Percentiles rank a stretch among this genome's conserved stretches.
Conservation (phyloP, 768 basidiomycete species). For the Paxillus ammoniavirescens region DNA sequence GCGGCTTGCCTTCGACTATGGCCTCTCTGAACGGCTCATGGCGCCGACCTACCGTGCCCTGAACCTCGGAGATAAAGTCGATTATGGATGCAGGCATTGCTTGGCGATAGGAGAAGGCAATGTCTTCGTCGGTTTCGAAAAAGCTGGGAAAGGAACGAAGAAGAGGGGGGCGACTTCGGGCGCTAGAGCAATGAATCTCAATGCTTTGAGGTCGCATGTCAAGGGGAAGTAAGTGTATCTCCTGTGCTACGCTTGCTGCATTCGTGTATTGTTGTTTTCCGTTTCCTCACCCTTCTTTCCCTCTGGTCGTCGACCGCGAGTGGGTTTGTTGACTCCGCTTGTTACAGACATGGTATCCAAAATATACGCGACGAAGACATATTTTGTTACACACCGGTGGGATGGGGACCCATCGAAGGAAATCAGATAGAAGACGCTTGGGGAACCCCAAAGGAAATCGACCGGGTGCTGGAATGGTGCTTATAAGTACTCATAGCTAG, state of each 20-base stretch:
- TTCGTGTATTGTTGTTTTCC: not conserved
- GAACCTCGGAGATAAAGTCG: constrained; percentile 32
- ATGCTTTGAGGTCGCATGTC: constrained; percentile 61
- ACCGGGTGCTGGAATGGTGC: too few relatives aligned
- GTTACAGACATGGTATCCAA: constrained; percentile 47
- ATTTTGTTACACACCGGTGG: constrained; percentile 24
- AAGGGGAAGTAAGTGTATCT: constrained; percentile 52
- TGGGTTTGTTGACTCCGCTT: constrained; percentile 4
- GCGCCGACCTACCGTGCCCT: constrained; percentile 19
- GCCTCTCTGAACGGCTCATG: constrained; percentile 19
- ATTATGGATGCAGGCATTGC: constrained; percentile 59
- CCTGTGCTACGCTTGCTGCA: not conserved
- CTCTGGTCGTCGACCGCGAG: not conserved
- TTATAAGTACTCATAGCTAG: too few relatives aligned
- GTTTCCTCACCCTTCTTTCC: not conserved
- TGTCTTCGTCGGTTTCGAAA: not conserved
- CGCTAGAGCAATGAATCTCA: constrained; percentile 41
- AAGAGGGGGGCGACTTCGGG: constrained; percentile 5
- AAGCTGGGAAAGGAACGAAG: constrained; percentile 1
- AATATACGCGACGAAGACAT: constrained; percentile 56
- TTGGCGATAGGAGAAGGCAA: not conserved
- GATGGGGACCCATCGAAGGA: not conserved
- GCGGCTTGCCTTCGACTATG: constrained; percentile 21
- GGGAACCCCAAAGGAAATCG: too few relatives aligned
- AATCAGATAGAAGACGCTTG: not conserved